Percentiles rank a stretch among this genome's conserved stretches.
These are phyloP conservation scores for Clavispora phyllophila DNA, from an alignment of 805 yeast species.

Conservation along the genomic window DNA sequence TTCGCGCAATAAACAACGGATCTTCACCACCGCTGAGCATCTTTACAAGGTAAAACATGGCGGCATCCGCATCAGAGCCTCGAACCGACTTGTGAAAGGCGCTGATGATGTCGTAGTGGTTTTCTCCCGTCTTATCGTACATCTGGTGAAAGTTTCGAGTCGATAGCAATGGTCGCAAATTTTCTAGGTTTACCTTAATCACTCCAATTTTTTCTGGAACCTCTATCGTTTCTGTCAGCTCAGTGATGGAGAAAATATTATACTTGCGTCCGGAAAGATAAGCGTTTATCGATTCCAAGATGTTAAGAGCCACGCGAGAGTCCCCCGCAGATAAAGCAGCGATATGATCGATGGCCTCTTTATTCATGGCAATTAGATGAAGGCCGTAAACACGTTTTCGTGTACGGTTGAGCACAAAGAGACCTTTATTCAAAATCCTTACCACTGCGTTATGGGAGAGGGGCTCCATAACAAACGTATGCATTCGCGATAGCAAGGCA, in stretches of 20 bases:
- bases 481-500: conserved; percentile 41
- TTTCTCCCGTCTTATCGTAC: conserved; percentile 86
- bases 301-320: conserved; percentile 75
- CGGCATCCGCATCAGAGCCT: conserved; percentile 87
- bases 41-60: conserved; percentile 76
- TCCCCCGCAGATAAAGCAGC: conserved; percentile 82
- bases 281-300: conserved; percentile 69
- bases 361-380: conserved; percentile 47
- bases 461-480: conserved; percentile 41
- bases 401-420: conserved; percentile 49
- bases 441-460: conserved; percentile 27
- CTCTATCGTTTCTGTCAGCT: conserved; percentile 8
- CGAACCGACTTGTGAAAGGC: conserved; percentile 93
- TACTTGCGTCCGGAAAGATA: conserved; percentile 35
- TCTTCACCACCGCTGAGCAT: conserved; percentile 95
- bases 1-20: conserved; percentile 79
- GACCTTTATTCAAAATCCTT: conserved; percentile 39
- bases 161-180: conserved; percentile 37
- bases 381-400: conserved; percentile 48
- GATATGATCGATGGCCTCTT: conserved; percentile 59
- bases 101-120: conserved; percentile 90
- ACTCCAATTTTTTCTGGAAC: conserved; percentile 19
- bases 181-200: conserved; percentile 34
- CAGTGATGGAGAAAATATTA: conserved; percentile 9
- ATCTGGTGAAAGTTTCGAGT: conserved; percentile 46